Evolutionary conservation across 1,284 basidiomycete genomes (phyloP), one percentile per base, ranked within the genome.

Genomic region (Schizophyllum amplum): DNA sequence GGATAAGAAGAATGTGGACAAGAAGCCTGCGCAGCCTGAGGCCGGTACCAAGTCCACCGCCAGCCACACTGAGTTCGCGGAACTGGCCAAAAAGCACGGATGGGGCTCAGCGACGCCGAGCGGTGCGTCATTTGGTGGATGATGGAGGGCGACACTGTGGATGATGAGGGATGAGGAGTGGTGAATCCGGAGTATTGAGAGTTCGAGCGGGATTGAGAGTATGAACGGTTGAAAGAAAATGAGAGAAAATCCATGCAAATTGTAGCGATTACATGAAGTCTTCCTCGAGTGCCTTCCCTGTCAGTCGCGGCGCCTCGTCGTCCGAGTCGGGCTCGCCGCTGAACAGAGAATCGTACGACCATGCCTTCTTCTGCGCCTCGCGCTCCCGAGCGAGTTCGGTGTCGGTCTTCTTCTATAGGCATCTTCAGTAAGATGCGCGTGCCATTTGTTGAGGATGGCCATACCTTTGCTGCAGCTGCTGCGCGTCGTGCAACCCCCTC

Each of bases 321-420:
- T 74, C 77, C 47, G 76, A 75, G 33, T 17, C 33, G 11, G 33
- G 33, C 33, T 83, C 81, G 4, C 74, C 78, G 52, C 75, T 75
- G 71, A 86, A 87, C 23, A 92, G 68, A 0, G 76, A 73, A 64
- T 91, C 87, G 59, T 92, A 92, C 1, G 90, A 92, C 23, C 83
- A 74, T 9, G 87, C 86, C 4, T 82, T 83, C 64, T 91, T 91
- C 62, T 92, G 89, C 7, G 82, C 87, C 66, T 87, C 87, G 54
- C 89, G 74, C 22, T 78, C 71, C 56, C 79, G 80, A 0, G 81
- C 81, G 3, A 90, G 72, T 61, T 90, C 87, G 1, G 76, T 68
- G 48, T 92, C 87, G 46, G 81, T 82, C 66, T 89, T 90, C 71
- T 82, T 84, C 88, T 90, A 62, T n/a, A 25, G 58, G 47, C 50